These are phyloP conservation scores for Tarenaya hassleriana DNA, from an alignment of 345 rosid species.

Conservation along the genomic window DNA sequence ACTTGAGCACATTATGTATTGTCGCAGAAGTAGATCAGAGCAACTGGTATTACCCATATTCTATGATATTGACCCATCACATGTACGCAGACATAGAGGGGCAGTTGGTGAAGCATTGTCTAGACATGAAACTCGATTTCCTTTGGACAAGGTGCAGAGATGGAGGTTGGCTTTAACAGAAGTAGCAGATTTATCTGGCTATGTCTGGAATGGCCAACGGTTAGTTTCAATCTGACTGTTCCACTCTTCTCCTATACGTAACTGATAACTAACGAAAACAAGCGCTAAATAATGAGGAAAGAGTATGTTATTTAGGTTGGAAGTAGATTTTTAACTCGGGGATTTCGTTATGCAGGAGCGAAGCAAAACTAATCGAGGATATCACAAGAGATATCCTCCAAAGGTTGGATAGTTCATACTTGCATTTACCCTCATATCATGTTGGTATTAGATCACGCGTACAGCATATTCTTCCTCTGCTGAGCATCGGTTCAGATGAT, in stretches of 20 bases:
- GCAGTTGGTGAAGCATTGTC: neutral
- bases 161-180: conserved; percentile 20
- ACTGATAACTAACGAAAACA: no score
- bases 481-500: conserved; percentile 8
- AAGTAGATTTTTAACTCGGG: no score
- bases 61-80: conserved; percentile 9
- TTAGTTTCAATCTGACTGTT: neutral
- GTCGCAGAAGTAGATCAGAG: neutral
- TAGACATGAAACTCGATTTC: neutral
- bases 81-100: conserved; percentile 15
- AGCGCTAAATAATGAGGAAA: no score
- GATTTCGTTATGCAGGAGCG: neutral
- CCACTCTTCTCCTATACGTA: neutral
- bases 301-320: no score
- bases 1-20: conserved; percentile 14
- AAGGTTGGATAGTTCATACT: neutral
- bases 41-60: conserved; percentile 15
- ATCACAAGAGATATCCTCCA: neutral
- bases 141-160: neutral
- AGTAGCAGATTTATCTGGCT: conserved; percentile 3
- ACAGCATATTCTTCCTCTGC: accelerated
- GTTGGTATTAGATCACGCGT: neutral
- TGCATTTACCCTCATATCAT: neutral
- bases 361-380: neutral
- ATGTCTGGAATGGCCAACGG: accelerated